phyloP scores from a whole-genome alignment of 108 stramenopile species.

The Chaetoceros muelleri region DNA sequence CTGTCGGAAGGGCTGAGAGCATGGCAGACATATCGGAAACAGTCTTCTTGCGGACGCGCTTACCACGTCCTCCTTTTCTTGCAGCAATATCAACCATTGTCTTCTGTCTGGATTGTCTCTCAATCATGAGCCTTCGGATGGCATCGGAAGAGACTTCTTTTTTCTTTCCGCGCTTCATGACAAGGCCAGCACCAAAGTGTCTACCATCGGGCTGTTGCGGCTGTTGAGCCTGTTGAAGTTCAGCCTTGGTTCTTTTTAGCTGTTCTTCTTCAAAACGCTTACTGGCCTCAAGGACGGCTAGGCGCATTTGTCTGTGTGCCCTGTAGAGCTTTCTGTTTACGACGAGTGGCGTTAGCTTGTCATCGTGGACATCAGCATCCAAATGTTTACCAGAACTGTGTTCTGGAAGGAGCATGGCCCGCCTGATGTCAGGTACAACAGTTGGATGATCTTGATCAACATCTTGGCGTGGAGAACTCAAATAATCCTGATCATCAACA shows the following conservation, averaged over 20 bases:
- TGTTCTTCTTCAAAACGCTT: constrained; percentile 82
- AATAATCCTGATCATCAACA: constrained; percentile 24
- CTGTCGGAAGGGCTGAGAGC: constrained; percentile 14
- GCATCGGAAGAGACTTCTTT: constrained; percentile 58
- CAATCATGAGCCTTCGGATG: constrained; percentile 40
- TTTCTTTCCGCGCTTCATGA: constrained; percentile 69
- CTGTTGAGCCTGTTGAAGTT: constrained; percentile 18
- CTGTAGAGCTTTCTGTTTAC: constrained; percentile 63
- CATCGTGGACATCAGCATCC: constrained; percentile 24
- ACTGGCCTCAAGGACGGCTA: constrained; percentile 70
- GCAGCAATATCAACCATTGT: constrained; percentile 59
- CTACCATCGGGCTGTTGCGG: constrained; percentile 1
- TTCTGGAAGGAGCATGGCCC: constrained; percentile 62
- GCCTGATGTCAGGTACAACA: constrained; percentile 33
- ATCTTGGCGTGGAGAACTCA: background rate
- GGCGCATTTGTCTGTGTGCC: constrained; percentile 73
- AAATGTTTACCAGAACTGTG: constrained; percentile 22
- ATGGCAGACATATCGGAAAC: constrained; percentile 71
- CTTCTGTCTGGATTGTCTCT: constrained; percentile 49
- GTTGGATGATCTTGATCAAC: constrained; percentile 9
- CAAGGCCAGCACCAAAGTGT: constrained; percentile 41
- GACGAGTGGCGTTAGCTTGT: constrained; percentile 39
- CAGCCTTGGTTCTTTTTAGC: constrained; percentile 31
- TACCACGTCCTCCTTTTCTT: constrained; percentile 63
- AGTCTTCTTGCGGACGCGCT: constrained; percentile 58